Percentiles rank a stretch among this genome's conserved stretches.
Evolutionary conservation across 805 yeast species (phyloP).

Genomic region (Saccharomycopsis guyanensis): DNA sequence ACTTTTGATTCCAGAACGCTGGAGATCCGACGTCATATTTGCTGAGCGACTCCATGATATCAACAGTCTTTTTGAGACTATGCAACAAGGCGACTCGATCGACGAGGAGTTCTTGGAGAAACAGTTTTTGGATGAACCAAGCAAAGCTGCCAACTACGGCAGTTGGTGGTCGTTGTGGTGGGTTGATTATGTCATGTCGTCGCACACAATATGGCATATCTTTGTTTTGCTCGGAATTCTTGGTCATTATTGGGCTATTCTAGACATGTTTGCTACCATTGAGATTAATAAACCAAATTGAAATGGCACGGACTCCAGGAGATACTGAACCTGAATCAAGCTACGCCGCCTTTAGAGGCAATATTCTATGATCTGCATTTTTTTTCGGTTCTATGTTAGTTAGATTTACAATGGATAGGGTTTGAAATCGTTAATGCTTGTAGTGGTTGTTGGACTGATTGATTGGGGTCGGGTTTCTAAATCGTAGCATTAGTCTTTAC

Average conservation of each 20-base stretch:
- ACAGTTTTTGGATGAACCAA: conserved; percentile 39
- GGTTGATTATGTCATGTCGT: conserved; percentile 66
- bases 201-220: conserved; percentile 93
- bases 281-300: conserved; percentile 13
- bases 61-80: conserved; percentile 19
- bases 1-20: conserved; percentile 80
- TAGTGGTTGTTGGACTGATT: no score
- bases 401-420: no score
- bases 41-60: conserved; percentile 36
- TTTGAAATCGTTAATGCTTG: no score
- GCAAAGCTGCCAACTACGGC: conserved; percentile 26
- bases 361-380: no score
- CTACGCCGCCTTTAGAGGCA: no score
- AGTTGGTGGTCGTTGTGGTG: conserved; percentile 65
- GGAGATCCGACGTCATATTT: conserved; percentile 61
- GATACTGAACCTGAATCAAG: no score
- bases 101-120: conserved; percentile 25
- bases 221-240: conserved; percentile 84
- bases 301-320: no score
- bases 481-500: no score
- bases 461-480: no score
- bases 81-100: conserved; percentile 1
- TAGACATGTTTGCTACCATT: conserved; percentile 48
- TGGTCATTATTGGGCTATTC: conserved; percentile 77
- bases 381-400: no score